phyloP scores from a whole-genome alignment of 2,329 filamentous ascomycete genomes.

The Sarocladium brachiariae region DNA sequence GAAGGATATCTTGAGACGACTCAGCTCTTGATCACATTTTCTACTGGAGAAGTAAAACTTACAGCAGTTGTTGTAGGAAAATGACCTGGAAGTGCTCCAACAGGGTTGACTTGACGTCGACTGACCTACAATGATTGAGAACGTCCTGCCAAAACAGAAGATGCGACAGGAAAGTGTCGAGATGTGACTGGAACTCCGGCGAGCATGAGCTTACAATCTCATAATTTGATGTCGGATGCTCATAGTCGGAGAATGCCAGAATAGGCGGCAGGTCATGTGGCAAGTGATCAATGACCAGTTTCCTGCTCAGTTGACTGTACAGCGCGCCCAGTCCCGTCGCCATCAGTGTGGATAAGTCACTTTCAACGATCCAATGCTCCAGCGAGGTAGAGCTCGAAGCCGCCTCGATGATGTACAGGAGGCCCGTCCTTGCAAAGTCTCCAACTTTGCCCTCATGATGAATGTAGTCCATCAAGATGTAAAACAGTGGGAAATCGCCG shows the following conservation, averaged over 20 bases:
- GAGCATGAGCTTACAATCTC: conserved; percentile 70
- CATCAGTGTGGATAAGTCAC: conserved; percentile 94
- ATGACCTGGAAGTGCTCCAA: conserved; percentile 96
- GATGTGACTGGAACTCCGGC: conserved; percentile 71
- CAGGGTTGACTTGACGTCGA: conserved; percentile 85
- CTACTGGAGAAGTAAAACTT: conserved; percentile 26
- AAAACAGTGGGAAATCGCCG: conserved; percentile 92
- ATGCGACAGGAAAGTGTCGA: conserved; percentile 91
- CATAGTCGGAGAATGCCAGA: conserved; percentile 82
- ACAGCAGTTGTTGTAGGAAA: conserved; percentile 91
- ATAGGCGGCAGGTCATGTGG: conserved; percentile 72
- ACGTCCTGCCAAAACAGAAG: conserved; percentile 98
- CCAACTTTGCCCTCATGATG: conserved; percentile 91
- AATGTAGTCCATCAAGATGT: conserved; percentile 92
- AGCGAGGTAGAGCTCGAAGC: conserved; percentile 74
- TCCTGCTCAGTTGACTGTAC: conserved; percentile 61
- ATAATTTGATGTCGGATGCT: conserved; percentile 61
- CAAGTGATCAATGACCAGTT: conserved; percentile 75
- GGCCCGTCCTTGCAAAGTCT: conserved; percentile 88
- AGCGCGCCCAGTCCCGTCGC: conserved; percentile 83
- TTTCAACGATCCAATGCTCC: conserved; percentile 96
- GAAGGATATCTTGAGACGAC: conserved; percentile 69
- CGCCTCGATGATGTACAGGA: conserved; percentile 93
- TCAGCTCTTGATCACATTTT: neutral
- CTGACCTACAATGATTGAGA: conserved; percentile 86